phyloP scores from a whole-genome alignment of 768 basidiomycete genomes.

The Lentinula sp. region DNA sequence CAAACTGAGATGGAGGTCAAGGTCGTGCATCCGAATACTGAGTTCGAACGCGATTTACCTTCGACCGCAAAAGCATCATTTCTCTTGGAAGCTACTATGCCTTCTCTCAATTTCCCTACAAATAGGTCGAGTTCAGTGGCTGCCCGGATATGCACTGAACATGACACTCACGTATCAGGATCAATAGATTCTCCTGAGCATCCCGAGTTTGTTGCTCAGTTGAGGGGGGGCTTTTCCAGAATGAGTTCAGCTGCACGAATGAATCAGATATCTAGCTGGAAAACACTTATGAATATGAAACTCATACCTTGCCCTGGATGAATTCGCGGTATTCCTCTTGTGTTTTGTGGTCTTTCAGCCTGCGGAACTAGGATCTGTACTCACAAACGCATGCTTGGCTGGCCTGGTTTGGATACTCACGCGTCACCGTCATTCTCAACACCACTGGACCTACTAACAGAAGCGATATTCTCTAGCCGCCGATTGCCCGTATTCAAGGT shows the following conservation, averaged over 20 bases:
- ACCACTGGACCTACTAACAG: slow-evolving; percentile 73
- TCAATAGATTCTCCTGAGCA: slow-evolving; percentile 62
- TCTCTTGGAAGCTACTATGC: slow-evolving; percentile 55
- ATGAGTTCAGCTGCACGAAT: slow-evolving; percentile 38
- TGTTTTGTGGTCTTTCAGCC: slow-evolving; percentile 47
- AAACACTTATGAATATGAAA: background rate
- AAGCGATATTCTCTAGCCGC: slow-evolving; percentile 62
- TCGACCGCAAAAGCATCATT: slow-evolving; percentile 59
- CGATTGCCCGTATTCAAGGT: slow-evolving; percentile 12
- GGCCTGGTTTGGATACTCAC: slow-evolving; percentile 36
- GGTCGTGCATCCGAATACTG: background rate
- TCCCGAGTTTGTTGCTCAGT: slow-evolving; percentile 25
- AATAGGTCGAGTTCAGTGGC: background rate
- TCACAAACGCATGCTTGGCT: slow-evolving; percentile 16
- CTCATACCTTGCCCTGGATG: slow-evolving; percentile 55
- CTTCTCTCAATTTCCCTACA: slow-evolving; percentile 73
- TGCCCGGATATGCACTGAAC: background rate
- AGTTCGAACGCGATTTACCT: slow-evolving; percentile 35
- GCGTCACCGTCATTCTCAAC: slow-evolving; percentile 68
- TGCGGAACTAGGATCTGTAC: slow-evolving; percentile 28
- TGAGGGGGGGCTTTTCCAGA: slow-evolving; percentile 36
- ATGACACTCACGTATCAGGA: slow-evolving; percentile 57
- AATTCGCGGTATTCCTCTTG: slow-evolving; percentile 68
- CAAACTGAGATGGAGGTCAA: slow-evolving; percentile 40
- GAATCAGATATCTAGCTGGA: background rate